Evolutionary conservation across 176 grass and related monocot species (phyloP).

Genomic region (Oryza meridionalis): DNA sequence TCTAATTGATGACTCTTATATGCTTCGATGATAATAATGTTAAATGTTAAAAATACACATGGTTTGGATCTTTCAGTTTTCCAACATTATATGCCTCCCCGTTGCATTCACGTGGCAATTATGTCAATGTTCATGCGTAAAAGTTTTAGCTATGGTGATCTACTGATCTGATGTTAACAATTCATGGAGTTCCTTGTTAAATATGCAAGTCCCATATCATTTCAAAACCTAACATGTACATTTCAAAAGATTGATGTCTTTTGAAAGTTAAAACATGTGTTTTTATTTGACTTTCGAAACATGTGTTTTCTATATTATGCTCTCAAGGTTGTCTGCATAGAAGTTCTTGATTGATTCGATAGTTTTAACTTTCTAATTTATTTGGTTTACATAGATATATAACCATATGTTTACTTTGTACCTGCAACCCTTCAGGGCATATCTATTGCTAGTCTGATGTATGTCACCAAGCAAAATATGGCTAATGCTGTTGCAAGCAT

Average conservation of each 20-base stretch:
- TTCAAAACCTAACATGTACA: neutral
- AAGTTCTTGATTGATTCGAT: slow-evolving; percentile 6
- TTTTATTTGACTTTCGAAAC: neutral
- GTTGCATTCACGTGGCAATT: neutral
- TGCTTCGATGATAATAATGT: neutral
- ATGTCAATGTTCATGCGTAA: neutral
- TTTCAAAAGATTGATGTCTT: neutral
- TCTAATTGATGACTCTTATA: slow-evolving; percentile 18
- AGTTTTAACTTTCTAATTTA: neutral
- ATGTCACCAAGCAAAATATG: slow-evolving; percentile 84
- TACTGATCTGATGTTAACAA: neutral
- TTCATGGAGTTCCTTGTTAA: neutral
- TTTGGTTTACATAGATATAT: neutral
- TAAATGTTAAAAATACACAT: neutral
- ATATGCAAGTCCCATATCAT: neutral
- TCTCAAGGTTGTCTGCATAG: neutral
- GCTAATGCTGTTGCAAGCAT: slow-evolving; percentile 75
- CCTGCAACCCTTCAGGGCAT: slow-evolving; percentile 53
- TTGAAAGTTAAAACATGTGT: neutral
- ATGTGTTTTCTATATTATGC: neutral
- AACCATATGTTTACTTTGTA: neutral
- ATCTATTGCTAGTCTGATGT: slow-evolving; percentile 82
- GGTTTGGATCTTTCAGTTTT: neutral
- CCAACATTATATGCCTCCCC: neutral
- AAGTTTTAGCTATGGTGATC: neutral